Percentiles rank a stretch among this genome's conserved stretches.
These are phyloP conservation scores for Apiospora saccharicola DNA, from an alignment of 2,329 filamentous ascomycete genomes.

Conservation along the genomic window DNA sequence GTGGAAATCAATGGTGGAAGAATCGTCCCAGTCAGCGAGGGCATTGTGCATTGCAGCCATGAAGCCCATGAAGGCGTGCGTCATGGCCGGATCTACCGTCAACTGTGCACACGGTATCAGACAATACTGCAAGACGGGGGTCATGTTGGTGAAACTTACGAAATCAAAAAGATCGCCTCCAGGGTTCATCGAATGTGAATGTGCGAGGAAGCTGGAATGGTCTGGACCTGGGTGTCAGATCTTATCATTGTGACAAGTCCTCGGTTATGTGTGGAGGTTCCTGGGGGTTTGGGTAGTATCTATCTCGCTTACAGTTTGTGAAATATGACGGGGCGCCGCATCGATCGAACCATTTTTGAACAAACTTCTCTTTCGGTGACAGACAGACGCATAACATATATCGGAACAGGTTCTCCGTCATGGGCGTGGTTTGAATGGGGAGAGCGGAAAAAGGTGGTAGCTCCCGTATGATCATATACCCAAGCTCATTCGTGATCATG, in stretches of 20 bases:
- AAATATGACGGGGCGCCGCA: slow-evolving; percentile 43
- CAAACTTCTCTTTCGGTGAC: slow-evolving; percentile 40
- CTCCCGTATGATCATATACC: slow-evolving; percentile 40
- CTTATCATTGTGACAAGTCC: background rate
- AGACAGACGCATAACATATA: slow-evolving; percentile 45
- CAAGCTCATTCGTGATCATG: slow-evolving; percentile 41
- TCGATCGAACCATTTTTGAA: slow-evolving; percentile 44
- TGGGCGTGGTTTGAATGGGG: slow-evolving; percentile 42
- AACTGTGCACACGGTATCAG: no score
- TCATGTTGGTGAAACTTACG: slow-evolving; percentile 31
- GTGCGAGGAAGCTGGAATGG: slow-evolving; percentile 42
- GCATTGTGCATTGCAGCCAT: slow-evolving; percentile 46
- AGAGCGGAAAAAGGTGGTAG: slow-evolving; percentile 42
- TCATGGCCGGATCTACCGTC: slow-evolving; percentile 41
- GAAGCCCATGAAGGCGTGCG: slow-evolving; percentile 44
- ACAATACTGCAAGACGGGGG: no score
- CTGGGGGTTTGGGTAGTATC: background rate
- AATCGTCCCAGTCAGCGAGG: slow-evolving; percentile 43
- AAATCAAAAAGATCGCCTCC: slow-evolving; percentile 41
- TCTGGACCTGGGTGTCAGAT: slow-evolving; percentile 30
- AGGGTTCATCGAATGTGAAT: slow-evolving; percentile 44
- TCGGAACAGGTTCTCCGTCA: slow-evolving; percentile 43
- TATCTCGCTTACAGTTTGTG: slow-evolving; percentile 39
- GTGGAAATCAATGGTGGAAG: slow-evolving; percentile 44
- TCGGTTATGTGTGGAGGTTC: background rate